Conservation (phyloP, 306 rosid genomes). For the Cucurbita ficifolia region DNA sequence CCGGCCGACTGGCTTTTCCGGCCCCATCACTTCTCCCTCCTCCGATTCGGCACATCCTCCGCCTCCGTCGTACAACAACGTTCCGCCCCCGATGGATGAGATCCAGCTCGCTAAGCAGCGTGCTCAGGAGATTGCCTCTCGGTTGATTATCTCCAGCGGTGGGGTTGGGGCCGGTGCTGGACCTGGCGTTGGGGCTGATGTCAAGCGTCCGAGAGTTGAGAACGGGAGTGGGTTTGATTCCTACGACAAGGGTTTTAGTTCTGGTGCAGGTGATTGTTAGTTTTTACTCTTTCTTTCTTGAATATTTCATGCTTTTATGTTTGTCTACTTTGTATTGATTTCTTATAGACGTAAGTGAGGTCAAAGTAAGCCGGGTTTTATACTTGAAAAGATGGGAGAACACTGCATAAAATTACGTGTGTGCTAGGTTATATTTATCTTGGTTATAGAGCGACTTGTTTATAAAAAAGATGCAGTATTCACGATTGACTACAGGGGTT, state of each 20-base stretch:
- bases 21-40: constrained; percentile 34
- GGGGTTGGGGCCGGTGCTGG: neutral
- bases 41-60: constrained; percentile 27
- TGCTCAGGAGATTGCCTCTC: constrained; percentile 94
- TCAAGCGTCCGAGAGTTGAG: constrained; percentile 72
- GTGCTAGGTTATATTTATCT: neutral
- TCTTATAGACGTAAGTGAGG: neutral
- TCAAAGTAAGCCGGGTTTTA: neutral
- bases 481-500: neutral
- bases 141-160: constrained; percentile 25
- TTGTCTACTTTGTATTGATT: neutral
- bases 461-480: neutral
- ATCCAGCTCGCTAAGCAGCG: constrained; percentile 81
- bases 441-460: neutral
- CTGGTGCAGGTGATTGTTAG: constrained; percentile 16
- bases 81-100: constrained; percentile 50
- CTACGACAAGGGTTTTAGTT: constrained; percentile 34
- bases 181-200: constrained; percentile 19
- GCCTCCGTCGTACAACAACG: constrained; percentile 45
- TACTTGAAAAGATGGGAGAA: neutral
- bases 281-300: neutral
- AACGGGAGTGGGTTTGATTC: constrained; percentile 70
- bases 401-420: neutral
- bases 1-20: constrained; percentile 57
- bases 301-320: neutral